Evolutionary conservation across 2,329 filamentous ascomycete genomes (phyloP), one percentile per base, ranked within the genome.

Genomic region (Aspergillus aculeatus): DNA sequence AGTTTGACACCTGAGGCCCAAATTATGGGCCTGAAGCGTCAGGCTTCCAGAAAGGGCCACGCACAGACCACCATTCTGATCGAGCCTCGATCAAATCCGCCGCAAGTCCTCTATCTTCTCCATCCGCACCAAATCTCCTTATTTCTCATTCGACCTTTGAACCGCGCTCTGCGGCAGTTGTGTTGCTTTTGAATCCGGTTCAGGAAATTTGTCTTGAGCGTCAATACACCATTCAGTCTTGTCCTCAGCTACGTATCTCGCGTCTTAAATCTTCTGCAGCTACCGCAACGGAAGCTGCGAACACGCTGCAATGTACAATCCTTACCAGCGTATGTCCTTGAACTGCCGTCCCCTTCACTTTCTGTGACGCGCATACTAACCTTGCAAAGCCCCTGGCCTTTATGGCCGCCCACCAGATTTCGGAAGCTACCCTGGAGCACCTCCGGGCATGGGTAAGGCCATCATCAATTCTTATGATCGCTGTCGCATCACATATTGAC

Each of bases 361-460:
- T 50, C 48, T 32, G 26, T 12, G n/a, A 11, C 26, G 14, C n/a
- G 19, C 48, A 66, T 67, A 52, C 61, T 59, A 14, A 52, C 11
- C 29, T 31, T n/a, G 35, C 58, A 5, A 59, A 77, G 75, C 73
- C 64, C 71, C 76, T 23, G 73, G 74, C 64, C 84, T 86, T 52
- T 96, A 92, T 81, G 90, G 89, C 70, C 84, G 86, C 60, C 89
- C 90, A 71, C 90, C 90, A 55, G 85, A 86, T 67, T 96, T 89
- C 79, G 86, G 85, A 66, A 83, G 82, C 58, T 92, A 90, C 69
- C 88, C 89, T 61, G 88, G 86, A 66, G 86, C 89, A 69, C 90
- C 90, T 69, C 91, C 92, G 68, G 91, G 91, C 78, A 86, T 92
- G 85, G 90, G 92, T 94, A 83, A 77, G 85, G 74, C 57, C 54